Evolutionary conservation across 192 early-diverging fungal genomes (phyloP), one percentile per base, ranked within the genome.

Genomic region (Thamnidium elegans): DNA sequence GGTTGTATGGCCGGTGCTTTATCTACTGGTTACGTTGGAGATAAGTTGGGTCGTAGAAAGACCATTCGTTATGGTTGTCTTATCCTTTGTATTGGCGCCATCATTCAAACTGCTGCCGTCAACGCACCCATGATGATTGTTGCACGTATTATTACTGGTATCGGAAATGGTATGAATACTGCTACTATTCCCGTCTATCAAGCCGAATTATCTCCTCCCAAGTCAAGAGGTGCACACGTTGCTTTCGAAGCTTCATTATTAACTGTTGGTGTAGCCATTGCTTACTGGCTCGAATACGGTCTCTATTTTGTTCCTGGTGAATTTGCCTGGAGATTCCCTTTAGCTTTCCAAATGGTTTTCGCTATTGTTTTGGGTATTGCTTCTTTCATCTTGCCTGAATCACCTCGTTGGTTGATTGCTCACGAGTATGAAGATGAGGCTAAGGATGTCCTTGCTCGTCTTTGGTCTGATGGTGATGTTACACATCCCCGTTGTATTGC

Each of bases 131-230:
- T 69, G 67, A 74, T 74, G 72, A 74, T 74, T 50, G 62, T 58
- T 43, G 72, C 72, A 65, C 67, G 72, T 61, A 69, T 74, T n/a
- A 50, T 74, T 48, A 70, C 73, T 46, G 73, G 73, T 70, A 53
- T 75, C n/a, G 67, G 73, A 8, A 74, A 69, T n/a, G 72, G 72
- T 55, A 64, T 69, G 52, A 74, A 69, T 43, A 74, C 72, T 15
- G 66, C 72, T 21, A 69, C 67, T 20, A 74, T 69, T 52, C 65
- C 65, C 45, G 72, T 74, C 0, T 69, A 69, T 31, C 67, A 74
- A 55, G 63, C 66, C 6, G 72, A 74, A 62, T 58, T 74, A 5
- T 69, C 66, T 9, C 72, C 72, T 50, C 66, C 72, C 20, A 69
- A 68, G 31, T 65, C 62, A 3, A 67, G 72, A 54, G 72, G 72